phyloP scores from a whole-genome alignment of 164 flowering plant species.

The Kingdonia uniflora region DNA sequence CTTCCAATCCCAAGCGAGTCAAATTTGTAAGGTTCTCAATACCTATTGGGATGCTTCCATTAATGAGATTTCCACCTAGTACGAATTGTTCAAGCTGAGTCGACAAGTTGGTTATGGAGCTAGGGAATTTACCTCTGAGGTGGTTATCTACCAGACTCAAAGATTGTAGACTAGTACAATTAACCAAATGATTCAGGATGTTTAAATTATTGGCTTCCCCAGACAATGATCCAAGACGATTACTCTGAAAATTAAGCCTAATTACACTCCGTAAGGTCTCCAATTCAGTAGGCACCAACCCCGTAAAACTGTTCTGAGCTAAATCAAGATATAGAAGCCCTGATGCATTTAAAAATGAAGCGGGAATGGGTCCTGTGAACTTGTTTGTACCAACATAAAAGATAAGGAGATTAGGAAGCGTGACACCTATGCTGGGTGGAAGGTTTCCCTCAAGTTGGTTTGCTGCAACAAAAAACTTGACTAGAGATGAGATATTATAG shows the following conservation, averaged over 20 bases:
- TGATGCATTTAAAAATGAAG: neutral
- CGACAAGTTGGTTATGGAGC: conserved; percentile 10
- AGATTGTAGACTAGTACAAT: conserved; percentile 1
- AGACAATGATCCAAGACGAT: neutral
- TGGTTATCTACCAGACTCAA: neutral
- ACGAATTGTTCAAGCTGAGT: neutral
- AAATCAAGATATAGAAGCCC: neutral
- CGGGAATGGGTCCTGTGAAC: neutral
- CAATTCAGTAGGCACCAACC: neutral
- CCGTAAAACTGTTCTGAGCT: neutral
- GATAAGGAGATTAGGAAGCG: neutral
- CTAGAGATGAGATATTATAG: neutral
- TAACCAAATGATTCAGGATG: conserved; percentile 2
- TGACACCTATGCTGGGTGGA: conserved; percentile 1
- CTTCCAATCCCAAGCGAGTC: neutral
- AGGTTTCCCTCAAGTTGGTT: conserved; percentile 2
- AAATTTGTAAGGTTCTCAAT: neutral
- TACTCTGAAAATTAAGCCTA: neutral
- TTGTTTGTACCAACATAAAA: too few relatives aligned
- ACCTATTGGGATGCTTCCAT: neutral
- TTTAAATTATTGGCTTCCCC: neutral
- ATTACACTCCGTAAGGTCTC: neutral
- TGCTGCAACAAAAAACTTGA: neutral
- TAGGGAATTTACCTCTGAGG: conserved; percentile 2
- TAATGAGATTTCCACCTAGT: neutral